Base-by-base conservation (phyloP, 176 grass and related monocot genomes). In the Coix lacrymajobi region DNA sequence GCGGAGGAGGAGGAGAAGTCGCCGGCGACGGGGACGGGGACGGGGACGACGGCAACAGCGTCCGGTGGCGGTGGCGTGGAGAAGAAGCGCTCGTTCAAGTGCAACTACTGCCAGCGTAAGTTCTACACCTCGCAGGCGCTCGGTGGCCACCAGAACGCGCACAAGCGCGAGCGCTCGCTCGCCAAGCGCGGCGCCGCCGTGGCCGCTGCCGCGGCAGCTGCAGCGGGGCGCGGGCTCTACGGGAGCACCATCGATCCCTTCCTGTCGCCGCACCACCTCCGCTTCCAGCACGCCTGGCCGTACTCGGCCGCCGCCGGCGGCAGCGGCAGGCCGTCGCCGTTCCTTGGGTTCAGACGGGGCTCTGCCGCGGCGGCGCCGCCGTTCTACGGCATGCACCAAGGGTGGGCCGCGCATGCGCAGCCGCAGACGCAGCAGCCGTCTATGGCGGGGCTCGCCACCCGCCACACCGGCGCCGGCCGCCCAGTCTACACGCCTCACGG, bases 71-170 rank as follows among this genome's bases (percentile, higher is more conserved):
- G 1, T 5, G 41, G 22, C 26, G 41, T 33, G 11, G 72, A 56
- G 71, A 85, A 82, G 79, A 51, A 75, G 31, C 79, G 91, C 41
- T 62, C 78, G 73, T 94, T 97, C 88, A 92, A 89, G 81, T 97
- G 95, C 84, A 94, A 92, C 90, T 97, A 94, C 73, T 97, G 95
- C 69, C 87, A 85, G 15, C 83, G 92, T 28, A 92, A 97, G 77
- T 97, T 97, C 92, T 91, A 84, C 88, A 97, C 87, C 41, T 97
- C 94, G 15, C 94, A 97, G 71, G 94, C 94, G 62, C 92, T 97
- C 40, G 92, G 94, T 7, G 94, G 94, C 12, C 94, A 97, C 85
- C 94, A 97, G 82, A 97, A 97, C 88, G 94, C 94, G 31, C 94
- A 97, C 89, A 97, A 94, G 86, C 92, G 88, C 48, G 95, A 94